Conservation (phyloP, 192 early-diverging fungal species). For the Linnemannia elongata region DNA sequence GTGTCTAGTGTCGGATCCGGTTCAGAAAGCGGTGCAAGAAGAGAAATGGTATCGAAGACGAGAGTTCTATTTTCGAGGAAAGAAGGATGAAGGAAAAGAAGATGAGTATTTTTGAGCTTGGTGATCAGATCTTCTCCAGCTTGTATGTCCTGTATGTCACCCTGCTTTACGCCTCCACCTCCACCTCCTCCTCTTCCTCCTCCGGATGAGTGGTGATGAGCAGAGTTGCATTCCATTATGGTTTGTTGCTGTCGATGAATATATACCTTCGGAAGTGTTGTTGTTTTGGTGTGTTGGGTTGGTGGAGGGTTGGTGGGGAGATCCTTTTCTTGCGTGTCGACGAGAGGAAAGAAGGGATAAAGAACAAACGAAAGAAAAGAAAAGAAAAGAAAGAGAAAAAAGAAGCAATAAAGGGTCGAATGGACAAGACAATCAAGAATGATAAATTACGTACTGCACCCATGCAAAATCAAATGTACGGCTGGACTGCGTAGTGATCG, state of each 20-base stretch:
- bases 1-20: slow-evolving; percentile 1
- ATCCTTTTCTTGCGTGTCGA: slow-evolving; percentile 11
- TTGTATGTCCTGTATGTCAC: neutral
- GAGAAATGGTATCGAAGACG: neutral
- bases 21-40: neutral
- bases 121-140: slow-evolving; percentile 5
- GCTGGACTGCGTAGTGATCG: slow-evolving; percentile 4
- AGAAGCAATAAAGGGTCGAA: neutral
- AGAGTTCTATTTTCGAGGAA: neutral
- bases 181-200: no score
- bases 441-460: neutral
- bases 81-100: neutral
- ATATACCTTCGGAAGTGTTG: neutral
- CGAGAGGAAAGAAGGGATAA: slow-evolving; percentile 11
- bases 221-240: neutral
- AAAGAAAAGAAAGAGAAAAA: neutral
- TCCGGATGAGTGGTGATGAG: neutral
- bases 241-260: neutral
- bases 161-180: neutral
- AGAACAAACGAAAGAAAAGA: neutral
- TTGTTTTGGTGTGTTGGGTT: neutral
- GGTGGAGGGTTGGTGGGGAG: neutral
- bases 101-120: neutral
- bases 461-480: neutral
- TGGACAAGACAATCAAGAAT: neutral